These are phyloP conservation scores for Colletotrichum siamense DNA, from an alignment of 2,329 filamentous ascomycete species.

Conservation along the genomic window DNA sequence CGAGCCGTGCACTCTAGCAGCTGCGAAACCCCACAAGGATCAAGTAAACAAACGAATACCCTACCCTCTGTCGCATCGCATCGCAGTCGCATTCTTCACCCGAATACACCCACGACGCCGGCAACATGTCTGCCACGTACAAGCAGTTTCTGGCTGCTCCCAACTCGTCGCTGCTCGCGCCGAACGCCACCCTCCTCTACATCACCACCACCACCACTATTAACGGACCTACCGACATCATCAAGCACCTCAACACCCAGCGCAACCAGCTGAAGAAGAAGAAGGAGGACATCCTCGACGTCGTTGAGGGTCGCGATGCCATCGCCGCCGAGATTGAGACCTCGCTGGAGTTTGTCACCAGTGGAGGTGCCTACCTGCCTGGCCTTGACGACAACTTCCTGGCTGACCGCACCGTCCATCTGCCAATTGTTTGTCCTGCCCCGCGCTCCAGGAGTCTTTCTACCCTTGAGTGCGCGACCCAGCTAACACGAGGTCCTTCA, in stretches of 20 bases:
- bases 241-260: slow-evolving; percentile 79
- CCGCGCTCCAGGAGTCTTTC: background rate
- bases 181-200: slow-evolving; percentile 79
- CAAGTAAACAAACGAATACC: background rate
- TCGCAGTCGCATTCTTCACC: background rate
- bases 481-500: background rate
- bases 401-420: slow-evolving; percentile 76
- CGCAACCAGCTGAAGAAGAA: slow-evolving; percentile 82
- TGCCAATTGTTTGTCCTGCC: slow-evolving; percentile 76
- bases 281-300: slow-evolving; percentile 76
- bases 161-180: slow-evolving; percentile 65
- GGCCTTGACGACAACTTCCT: slow-evolving; percentile 94
- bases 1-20: slow-evolving; percentile 3
- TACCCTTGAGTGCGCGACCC: background rate
- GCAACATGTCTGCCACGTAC: slow-evolving; percentile 59
- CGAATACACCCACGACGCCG: background rate
- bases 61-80: background rate
- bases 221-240: slow-evolving; percentile 73
- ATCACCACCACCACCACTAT: slow-evolving; percentile 85
- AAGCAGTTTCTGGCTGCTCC: slow-evolving; percentile 75
- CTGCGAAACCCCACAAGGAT: background rate
- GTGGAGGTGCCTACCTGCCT: slow-evolving; percentile 87
- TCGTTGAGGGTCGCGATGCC: slow-evolving; percentile 73
- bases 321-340: slow-evolving; percentile 83
- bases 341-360: slow-evolving; percentile 78